These are phyloP conservation scores for Fusarium sp. DNA, from an alignment of 2,329 filamentous ascomycete species.

Conservation along the genomic window DNA sequence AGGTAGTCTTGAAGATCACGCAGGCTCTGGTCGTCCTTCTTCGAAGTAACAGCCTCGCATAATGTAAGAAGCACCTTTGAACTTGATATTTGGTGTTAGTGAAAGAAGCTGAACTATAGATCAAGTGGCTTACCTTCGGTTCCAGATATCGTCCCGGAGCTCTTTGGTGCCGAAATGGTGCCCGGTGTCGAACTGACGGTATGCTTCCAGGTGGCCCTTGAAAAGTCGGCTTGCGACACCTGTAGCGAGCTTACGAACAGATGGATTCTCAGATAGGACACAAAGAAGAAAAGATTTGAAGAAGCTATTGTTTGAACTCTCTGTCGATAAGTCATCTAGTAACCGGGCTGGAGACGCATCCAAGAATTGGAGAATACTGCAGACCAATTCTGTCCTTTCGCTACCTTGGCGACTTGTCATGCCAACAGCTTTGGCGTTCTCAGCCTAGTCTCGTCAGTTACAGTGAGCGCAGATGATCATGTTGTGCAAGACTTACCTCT, in stretches of 20 bases:
- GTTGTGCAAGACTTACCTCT: conserved; percentile 59
- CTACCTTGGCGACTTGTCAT: conserved; percentile 16
- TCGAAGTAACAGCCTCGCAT: conserved; percentile 61
- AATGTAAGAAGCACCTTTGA: conserved; percentile 59
- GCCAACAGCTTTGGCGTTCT: conserved; percentile 34
- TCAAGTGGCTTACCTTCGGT: conserved; percentile 59
- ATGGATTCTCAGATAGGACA: conserved; percentile 64
- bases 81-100: conserved; percentile 37
- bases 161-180: conserved; percentile 45
- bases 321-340: conserved; percentile 49
- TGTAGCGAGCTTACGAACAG: conserved; percentile 62
- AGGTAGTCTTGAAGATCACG: conserved; percentile 67
- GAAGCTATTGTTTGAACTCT: conserved; percentile 49
- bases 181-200: conserved; percentile 45
- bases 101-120: not conserved
- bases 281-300: conserved; percentile 67
- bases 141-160: conserved; percentile 63
- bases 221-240: conserved; percentile 64
- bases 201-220: conserved; percentile 46
- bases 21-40: conserved; percentile 59
- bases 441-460: conserved; percentile 24
- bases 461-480: not conserved
- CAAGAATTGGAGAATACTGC: conserved; percentile 67
- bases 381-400: conserved; percentile 46
- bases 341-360: conserved; percentile 61